Percentiles rank a stretch among this genome's conserved stretches.
These are phyloP conservation scores for Gossypium anomalum DNA, from an alignment of 345 rosid genomes.

Conservation along the genomic window DNA sequence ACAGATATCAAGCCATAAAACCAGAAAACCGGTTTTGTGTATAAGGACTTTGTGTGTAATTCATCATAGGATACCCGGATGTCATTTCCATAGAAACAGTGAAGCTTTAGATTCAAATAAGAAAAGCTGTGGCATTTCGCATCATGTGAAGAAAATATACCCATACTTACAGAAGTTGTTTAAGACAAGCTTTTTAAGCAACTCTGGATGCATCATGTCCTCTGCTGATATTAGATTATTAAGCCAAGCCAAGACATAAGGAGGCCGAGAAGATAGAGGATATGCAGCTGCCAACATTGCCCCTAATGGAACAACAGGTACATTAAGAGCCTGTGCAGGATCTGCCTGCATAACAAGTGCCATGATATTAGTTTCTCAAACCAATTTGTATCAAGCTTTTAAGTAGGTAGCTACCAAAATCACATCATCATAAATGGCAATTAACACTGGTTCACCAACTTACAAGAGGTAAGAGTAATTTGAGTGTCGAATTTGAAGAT, in stretches of 20 bases:
- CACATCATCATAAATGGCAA: constrained; percentile 5
- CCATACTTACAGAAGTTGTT: constrained; percentile 86
- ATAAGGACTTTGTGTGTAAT: neutral
- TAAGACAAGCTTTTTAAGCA: constrained; percentile 80
- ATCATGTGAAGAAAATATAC: neutral
- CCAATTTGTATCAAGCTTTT: constrained; percentile 11
- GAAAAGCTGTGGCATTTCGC: constrained; percentile 6
- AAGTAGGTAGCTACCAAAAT: constrained; percentile 5
- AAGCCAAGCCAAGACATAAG: constrained; percentile 82
- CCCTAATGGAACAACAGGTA: constrained; percentile 91
- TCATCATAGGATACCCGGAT: neutral
- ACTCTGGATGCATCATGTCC: constrained; percentile 96
- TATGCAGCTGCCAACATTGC: constrained; percentile 74
- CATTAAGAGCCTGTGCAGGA: constrained; percentile 91
- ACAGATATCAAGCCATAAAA: neutral
- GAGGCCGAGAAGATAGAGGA: constrained; percentile 85
- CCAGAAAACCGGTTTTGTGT: neutral
- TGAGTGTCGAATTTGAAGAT: constrained; percentile 73
- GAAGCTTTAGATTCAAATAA: neutral
- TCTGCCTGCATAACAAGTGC: constrained; percentile 57
- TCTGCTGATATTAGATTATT: constrained; percentile 72
- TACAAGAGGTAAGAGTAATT: constrained; percentile 84
- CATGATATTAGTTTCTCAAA: constrained; percentile 12
- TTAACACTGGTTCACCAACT: constrained; percentile 24
- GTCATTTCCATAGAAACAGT: neutral